A percentile compares a stretch with the other conserved stretches of the same genome.
Conservation (phyloP, 768 basidiomycete species). For the Dioszegia aurantiaca region DNA sequence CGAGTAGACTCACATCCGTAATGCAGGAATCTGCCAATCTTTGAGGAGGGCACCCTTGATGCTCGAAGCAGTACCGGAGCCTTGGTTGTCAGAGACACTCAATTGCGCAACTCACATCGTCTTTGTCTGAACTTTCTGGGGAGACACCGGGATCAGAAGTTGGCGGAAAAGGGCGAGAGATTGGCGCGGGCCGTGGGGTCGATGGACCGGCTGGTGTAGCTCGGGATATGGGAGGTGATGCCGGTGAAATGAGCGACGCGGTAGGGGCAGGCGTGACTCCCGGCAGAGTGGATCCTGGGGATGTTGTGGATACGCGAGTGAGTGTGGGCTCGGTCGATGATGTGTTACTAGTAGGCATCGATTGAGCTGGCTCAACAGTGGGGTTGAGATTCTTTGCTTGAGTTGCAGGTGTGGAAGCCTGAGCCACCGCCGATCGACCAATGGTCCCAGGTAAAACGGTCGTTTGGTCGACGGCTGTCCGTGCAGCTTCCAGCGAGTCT, state of each 20-base stretch:
- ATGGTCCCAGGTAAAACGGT: not conserved
- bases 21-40: slow-evolving; percentile 83
- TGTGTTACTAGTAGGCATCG: not conserved
- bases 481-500: not conserved
- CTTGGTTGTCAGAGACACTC: slow-evolving; percentile 26
- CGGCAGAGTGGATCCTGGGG: not conserved
- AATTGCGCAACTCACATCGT: slow-evolving; percentile 16
- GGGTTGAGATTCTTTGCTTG: no score
- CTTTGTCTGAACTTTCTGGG: slow-evolving; percentile 12
- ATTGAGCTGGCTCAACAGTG: not conserved
- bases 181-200: not conserved
- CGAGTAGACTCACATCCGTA: slow-evolving; percentile 69
- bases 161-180: not conserved
- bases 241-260: no score
- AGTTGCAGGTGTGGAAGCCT: no score
- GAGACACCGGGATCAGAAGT: not conserved
- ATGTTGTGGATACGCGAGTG: not conserved
- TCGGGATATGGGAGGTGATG: no score
- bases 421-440: no score
- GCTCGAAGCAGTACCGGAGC: slow-evolving; percentile 54
- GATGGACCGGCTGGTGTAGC: no score
- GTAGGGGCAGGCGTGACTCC: no score
- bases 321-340: not conserved
- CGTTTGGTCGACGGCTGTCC: not conserved
- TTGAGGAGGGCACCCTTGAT: slow-evolving; percentile 86